Conservation (phyloP, 805 yeast species). For the Sugiyamaella boreocaroliniensis region DNA sequence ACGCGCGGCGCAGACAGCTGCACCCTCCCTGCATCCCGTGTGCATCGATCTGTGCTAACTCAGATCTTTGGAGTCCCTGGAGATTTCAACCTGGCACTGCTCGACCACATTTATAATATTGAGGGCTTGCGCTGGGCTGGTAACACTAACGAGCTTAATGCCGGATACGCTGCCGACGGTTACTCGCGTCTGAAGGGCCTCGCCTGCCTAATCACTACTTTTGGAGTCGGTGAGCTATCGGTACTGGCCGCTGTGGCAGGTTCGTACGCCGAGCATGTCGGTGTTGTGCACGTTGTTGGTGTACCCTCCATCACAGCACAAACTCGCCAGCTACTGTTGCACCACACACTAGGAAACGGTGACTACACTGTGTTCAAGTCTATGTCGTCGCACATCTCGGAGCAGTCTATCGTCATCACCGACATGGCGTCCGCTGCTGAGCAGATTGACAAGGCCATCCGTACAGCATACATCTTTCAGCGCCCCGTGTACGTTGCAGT, state of each 20-base stretch:
- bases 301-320: constrained; percentile 73
- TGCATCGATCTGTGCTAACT: constrained; percentile 1
- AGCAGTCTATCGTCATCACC: constrained; percentile 56
- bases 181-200: constrained; percentile 76
- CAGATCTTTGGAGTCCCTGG: constrained; percentile 53
- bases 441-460: constrained; percentile 66
- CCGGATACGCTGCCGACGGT: constrained; percentile 86
- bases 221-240: constrained; percentile 85
- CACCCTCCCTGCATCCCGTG: background rate
- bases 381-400: constrained; percentile 70
- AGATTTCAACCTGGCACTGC: constrained; percentile 49
- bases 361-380: constrained; percentile 71
- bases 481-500: constrained; percentile 79
- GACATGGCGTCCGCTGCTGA: constrained; percentile 61
- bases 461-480: constrained; percentile 62
- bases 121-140: constrained; percentile 77
- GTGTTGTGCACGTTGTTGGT: constrained; percentile 78
- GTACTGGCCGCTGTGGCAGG: constrained; percentile 87
- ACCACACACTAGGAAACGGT: constrained; percentile 81
- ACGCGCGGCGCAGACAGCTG: background rate
- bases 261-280: constrained; percentile 84
- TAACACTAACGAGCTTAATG: constrained; percentile 83
- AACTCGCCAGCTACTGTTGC: constrained; percentile 64
- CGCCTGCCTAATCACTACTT: constrained; percentile 71
- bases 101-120: constrained; percentile 59